Evolutionary conservation across 2,329 filamentous ascomycete species (phyloP).

Genomic region (Zymoseptoria ardabiliae): DNA sequence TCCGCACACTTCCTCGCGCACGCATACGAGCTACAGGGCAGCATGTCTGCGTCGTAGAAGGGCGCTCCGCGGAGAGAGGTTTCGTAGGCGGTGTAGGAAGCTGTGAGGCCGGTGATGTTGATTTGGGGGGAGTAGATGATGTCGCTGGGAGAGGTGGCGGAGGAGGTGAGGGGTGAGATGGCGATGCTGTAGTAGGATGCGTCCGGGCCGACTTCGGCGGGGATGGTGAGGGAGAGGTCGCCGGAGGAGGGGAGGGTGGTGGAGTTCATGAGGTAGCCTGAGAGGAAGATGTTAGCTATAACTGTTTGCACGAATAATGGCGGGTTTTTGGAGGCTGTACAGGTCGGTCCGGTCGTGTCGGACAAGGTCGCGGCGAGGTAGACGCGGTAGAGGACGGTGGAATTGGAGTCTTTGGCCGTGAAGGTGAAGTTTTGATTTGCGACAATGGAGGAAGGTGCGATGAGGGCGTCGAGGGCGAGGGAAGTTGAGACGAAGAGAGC

Average conservation of each 20-base stretch:
- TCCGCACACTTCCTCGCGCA: constrained; percentile 27
- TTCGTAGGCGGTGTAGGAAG: constrained; percentile 26
- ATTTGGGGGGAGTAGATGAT: constrained; percentile 24
- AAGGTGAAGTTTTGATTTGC: constrained; percentile 25
- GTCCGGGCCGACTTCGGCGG: constrained; percentile 26
- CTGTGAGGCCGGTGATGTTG: constrained; percentile 22
- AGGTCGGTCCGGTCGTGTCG: constrained; percentile 28
- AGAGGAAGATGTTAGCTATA: background rate
- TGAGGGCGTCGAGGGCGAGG: constrained; percentile 21
- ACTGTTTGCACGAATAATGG: too few relatives aligned
- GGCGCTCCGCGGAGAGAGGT: constrained; percentile 22
- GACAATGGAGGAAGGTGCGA: constrained; percentile 19
- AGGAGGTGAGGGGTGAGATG: constrained; percentile 20
- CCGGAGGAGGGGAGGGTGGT: constrained; percentile 20
- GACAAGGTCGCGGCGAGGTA: constrained; percentile 30
- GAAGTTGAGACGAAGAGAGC: constrained; percentile 5
- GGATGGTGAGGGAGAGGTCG: constrained; percentile 26
- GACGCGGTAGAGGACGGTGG: constrained; percentile 22
- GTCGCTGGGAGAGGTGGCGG: constrained; percentile 2
- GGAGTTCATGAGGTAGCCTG: constrained; percentile 30
- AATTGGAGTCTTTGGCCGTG: constrained; percentile 22
- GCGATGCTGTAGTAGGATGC: constrained; percentile 27
- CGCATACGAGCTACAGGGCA: constrained; percentile 24
- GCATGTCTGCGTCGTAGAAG: constrained; percentile 24
- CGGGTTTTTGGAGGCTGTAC: constrained; percentile 7